These are phyloP conservation scores for Spathaspora gorwiae DNA, from an alignment of 805 yeast species.

Conservation along the genomic window DNA sequence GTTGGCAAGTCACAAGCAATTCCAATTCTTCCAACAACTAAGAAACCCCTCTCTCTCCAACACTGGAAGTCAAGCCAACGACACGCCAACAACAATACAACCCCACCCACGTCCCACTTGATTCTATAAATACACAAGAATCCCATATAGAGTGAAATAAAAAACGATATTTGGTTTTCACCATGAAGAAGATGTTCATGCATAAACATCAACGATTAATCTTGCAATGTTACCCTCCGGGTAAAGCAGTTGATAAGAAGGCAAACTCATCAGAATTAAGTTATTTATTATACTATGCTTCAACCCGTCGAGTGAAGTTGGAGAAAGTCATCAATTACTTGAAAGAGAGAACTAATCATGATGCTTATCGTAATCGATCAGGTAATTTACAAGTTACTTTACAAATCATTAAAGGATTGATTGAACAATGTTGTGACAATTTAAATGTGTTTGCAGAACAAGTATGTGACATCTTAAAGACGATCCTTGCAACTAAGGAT, in stretches of 20 bases:
- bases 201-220: slow-evolving; percentile 90
- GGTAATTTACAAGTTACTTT: slow-evolving; percentile 85
- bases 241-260: slow-evolving; percentile 77
- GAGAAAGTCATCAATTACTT: slow-evolving; percentile 79
- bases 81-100: neutral
- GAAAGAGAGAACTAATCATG: slow-evolving; percentile 55
- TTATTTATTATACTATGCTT: slow-evolving; percentile 82
- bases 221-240: slow-evolving; percentile 89
- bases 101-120: neutral
- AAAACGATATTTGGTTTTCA: no score
- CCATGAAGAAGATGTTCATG: slow-evolving; percentile 32
- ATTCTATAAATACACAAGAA: no score
- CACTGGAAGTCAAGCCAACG: no score
- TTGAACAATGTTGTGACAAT: slow-evolving; percentile 75
- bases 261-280: slow-evolving; percentile 92
- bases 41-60: no score
- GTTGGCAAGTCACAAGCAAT: no score
- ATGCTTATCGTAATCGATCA: slow-evolving; percentile 51
- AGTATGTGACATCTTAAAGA: slow-evolving; percentile 55
- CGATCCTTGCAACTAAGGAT: slow-evolving; percentile 55
- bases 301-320: slow-evolving; percentile 81
- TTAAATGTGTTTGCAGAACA: slow-evolving; percentile 75
- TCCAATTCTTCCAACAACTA: no score
- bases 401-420: slow-evolving; percentile 62
- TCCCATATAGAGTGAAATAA: no score